Base-by-base conservation (phyloP, 257 asterid species). In the Misopates orontium region DNA sequence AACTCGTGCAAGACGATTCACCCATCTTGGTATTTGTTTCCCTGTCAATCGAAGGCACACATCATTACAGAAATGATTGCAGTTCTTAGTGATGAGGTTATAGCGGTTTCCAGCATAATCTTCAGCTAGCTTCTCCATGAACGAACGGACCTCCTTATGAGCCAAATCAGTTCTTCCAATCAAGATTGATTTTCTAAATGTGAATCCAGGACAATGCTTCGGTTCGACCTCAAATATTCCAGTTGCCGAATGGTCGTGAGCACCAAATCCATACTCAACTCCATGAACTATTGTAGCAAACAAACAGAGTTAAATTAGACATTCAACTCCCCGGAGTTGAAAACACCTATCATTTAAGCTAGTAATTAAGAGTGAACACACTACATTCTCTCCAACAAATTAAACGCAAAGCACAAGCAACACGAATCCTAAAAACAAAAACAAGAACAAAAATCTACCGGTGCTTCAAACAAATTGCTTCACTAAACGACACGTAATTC, bases 181-280 rank as follows among this genome's bases (percentile, higher is more conserved):
- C 40, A 68, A 56, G 57, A 77, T 53, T 4, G 81, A 62, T 49
- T 73, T 72, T 70, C 87, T 59, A 55, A 82, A 82, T n/a, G 69
- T 77, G 19, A 82, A 82, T 28, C 85, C 87, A 10, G 77, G 83
- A 32, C 76, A 76, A 13, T 74, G 85, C 22, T 74, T 82, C 21
- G 87, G 85, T n/a, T 77, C 83, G 14, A 73, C 84, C 64, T 82
- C 87, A 45, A 82, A 82, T 25, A 82, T 82, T 31, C 87, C 87
- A 1, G 79, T 82, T 14, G 81, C 77, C 18, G 85, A 51, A 51
- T 71, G 67, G 21, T 82, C 87, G 16, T 82, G 87, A 55, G 82
- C 82, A 52, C 87, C 87, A 69, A 72, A 81, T 60, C 84, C 86
- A 64, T 78, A 81, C 77, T 81, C 86, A 8, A 81, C 70, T 5